These are phyloP conservation scores for Talaromyces trachyspermus DNA, from an alignment of 495 filamentous ascomycete genomes.

Conservation along the genomic window DNA sequence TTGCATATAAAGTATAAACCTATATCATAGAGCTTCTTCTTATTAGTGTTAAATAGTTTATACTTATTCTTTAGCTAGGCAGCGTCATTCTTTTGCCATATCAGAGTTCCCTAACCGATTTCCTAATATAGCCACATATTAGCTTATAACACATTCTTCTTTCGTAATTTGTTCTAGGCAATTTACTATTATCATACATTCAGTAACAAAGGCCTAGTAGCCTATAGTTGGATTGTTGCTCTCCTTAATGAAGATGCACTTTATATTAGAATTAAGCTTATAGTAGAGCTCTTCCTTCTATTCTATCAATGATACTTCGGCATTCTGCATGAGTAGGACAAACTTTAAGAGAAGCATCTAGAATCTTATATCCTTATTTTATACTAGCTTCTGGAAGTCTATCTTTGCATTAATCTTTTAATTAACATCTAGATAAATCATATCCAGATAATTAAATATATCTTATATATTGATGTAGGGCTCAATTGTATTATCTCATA, in stretches of 20 bases:
- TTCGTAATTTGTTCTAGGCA: no score
- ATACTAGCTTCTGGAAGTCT: neutral
- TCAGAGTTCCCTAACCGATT: neutral
- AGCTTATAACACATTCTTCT: neutral
- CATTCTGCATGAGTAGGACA: neutral
- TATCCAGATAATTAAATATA: neutral
- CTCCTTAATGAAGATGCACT: neutral
- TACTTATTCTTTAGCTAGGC: no score
- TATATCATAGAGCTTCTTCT: no score
- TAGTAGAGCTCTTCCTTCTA: slow-evolving; percentile 7
- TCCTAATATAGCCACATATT: neutral
- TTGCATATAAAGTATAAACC: no score
- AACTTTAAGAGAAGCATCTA: slow-evolving; percentile 9
- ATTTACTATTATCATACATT: no score
- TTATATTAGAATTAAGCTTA: neutral
- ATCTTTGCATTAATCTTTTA: neutral
- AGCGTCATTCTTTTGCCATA: no score
- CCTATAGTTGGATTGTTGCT: neutral
- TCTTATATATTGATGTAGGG: neutral
- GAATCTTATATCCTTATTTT: neutral
- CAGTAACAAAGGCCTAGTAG: no score
- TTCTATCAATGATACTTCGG: neutral
- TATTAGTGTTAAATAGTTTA: no score
- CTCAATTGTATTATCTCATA: neutral
- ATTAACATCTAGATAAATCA: neutral